A percentile compares a stretch with the other conserved stretches of the same genome.
These are phyloP conservation scores for Stemphylium lycopersici DNA, from an alignment of 2,329 filamentous ascomycete species.

Conservation along the genomic window DNA sequence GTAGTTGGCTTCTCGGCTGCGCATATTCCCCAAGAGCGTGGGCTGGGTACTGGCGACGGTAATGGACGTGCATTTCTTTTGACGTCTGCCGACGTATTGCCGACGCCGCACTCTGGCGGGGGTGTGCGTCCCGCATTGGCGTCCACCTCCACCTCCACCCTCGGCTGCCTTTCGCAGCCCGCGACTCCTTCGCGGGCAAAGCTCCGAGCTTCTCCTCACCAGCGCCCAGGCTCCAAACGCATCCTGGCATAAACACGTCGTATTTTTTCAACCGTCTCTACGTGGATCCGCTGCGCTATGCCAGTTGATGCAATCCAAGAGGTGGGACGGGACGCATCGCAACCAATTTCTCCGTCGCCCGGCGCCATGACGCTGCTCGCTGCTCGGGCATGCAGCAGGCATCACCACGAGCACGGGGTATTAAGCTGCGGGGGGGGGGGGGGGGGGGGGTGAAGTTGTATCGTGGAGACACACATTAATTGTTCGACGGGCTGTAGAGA, in stretches of 20 bases:
- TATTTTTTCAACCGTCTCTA: not conserved
- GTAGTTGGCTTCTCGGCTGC: too few species aligned
- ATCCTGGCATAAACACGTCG: not conserved
- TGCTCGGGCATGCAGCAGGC: not conserved
- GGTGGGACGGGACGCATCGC: conserved; percentile 3
- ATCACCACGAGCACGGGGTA: not conserved
- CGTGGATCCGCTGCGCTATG: not conserved
- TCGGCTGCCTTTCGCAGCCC: too few species aligned
- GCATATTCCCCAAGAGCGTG: too few species aligned
- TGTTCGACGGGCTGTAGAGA: not conserved
- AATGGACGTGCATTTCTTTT: too few species aligned
- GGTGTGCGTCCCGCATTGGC: too few species aligned
- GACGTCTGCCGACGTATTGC: not conserved
- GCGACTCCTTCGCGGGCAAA: not conserved
- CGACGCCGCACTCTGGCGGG: too few species aligned
- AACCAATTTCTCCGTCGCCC: conserved; percentile 12
- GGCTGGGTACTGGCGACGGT: too few species aligned
- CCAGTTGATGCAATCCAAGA: conserved; percentile 5
- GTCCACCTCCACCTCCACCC: too few species aligned
- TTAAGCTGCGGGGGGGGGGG: not conserved
- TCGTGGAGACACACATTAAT: too few species aligned
- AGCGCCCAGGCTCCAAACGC: not conserved
- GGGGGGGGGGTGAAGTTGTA: not conserved
- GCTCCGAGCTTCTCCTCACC: conserved; percentile 9
- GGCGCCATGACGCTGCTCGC: not conserved